Conservation (phyloP, 371 early-diverging fungal species). For the Rhizopus arrhizus region DNA sequence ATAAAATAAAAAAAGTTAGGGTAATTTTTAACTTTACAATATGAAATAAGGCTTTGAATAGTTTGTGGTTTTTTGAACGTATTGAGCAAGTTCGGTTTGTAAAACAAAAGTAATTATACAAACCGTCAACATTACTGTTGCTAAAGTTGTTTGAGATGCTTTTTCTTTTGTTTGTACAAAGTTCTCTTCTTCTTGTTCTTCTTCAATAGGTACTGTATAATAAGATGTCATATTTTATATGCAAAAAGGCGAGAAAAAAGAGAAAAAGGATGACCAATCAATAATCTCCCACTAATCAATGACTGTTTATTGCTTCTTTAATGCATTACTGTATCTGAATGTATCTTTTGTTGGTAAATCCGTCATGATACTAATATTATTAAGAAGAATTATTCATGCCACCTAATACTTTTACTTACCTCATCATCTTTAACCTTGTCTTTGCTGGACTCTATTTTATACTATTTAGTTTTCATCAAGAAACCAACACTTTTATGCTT, state of each 20-base stretch:
- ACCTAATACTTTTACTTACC: constrained; percentile 8
- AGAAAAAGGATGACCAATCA: constrained; percentile 15
- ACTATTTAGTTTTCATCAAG: not conserved
- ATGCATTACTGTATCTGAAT: not conserved
- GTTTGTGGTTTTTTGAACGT: constrained; percentile 61
- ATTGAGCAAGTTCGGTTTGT: constrained; percentile 71
- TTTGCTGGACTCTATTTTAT: constrained; percentile 28
- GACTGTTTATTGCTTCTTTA: constrained; percentile 2
- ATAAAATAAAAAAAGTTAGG: not conserved
- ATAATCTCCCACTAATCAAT: not conserved
- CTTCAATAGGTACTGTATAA: constrained; percentile 33
- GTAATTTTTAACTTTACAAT: constrained; percentile 49
- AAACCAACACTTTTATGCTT: not conserved
- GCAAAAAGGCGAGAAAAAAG: not conserved
- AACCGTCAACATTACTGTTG: constrained; percentile 50
- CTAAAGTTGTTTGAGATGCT: constrained; percentile 29
- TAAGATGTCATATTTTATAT: constrained; percentile 29
- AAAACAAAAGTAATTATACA: constrained; percentile 66
- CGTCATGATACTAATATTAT: constrained; percentile 10
- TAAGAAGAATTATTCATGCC: not conserved
- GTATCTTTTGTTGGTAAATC: constrained; percentile 25
- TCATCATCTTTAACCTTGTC: constrained; percentile 34
- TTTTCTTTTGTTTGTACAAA: not conserved
- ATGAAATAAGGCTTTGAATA: constrained; percentile 80
- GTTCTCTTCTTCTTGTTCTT: not conserved